A percentile compares a stretch with the other conserved stretches of the same genome.
Conservation (phyloP, 345 rosid species). For the Lumnitzera littorea region DNA sequence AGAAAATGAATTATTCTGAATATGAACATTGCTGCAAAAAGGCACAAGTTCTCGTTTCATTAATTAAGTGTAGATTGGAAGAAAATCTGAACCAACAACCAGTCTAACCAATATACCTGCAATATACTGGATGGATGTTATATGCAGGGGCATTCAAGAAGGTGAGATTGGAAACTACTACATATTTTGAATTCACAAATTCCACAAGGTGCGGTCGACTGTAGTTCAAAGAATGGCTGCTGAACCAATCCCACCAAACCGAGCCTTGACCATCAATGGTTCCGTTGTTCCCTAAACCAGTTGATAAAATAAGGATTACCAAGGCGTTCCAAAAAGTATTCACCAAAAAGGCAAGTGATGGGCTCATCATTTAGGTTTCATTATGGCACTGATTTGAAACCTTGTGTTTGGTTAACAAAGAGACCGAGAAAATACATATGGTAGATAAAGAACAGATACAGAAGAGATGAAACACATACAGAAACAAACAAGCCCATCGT, state of each 20-base stretch:
- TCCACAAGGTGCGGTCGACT: conserved; percentile 91
- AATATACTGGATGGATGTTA: conserved; percentile 82
- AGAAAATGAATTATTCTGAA: conserved; percentile 48
- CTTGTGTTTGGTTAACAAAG: too few relatives aligned
- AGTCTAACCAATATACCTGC: conserved; percentile 38
- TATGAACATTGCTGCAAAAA: conserved; percentile 46
- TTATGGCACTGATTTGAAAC: too few relatives aligned
- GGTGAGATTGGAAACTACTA: conserved; percentile 79
- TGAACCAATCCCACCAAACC: conserved; percentile 81
- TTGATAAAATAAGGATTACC: neutral
- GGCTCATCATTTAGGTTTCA: too few relatives aligned
- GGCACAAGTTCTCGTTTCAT: neutral
- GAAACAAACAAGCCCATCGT: neutral
- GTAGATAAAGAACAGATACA: too few relatives aligned
- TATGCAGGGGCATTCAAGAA: conserved; percentile 74
- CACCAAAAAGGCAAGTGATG: neutral
- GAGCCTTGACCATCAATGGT: conserved; percentile 89
- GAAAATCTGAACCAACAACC: neutral
- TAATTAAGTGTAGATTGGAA: neutral
- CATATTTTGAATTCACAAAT: conserved; percentile 43
- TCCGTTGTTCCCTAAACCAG: conserved; percentile 68
- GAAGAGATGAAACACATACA: too few relatives aligned
- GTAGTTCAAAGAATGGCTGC: conserved; percentile 54
- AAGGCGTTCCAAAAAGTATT: neutral
- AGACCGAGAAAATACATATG: too few relatives aligned